phyloP scores from a whole-genome alignment of 345 rosid species.

The Ceriops tagal region DNA sequence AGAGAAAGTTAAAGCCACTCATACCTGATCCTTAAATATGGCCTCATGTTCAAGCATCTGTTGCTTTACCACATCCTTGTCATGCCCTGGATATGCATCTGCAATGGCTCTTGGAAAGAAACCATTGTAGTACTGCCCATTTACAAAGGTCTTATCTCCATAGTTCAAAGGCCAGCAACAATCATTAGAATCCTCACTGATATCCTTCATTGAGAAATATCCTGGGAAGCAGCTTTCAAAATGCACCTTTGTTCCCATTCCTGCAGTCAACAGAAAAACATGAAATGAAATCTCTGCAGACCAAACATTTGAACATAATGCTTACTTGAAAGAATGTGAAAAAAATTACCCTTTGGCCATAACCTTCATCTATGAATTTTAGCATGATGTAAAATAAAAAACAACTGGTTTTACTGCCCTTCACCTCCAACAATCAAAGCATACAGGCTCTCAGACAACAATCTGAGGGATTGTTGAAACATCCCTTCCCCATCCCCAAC shows the following conservation, averaged over 20 bases:
- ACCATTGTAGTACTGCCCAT: conserved; percentile 49
- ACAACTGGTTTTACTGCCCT: no score
- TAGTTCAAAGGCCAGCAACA: conserved; percentile 54
- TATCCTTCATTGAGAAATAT: conserved; percentile 66
- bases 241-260: conserved; percentile 77
- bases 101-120: conserved; percentile 37
- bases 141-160: conserved; percentile 44
- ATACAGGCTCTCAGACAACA: no score
- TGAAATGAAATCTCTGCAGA: conserved; percentile 3
- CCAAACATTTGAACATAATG: neutral
- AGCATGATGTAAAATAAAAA: no score
- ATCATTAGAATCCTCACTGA: conserved; percentile 58
- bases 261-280: conserved; percentile 32
- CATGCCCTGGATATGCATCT: conserved; percentile 46
- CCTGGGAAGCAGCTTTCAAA: conserved; percentile 61
- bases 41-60: conserved; percentile 88
- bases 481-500: no score
- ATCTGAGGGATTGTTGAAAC: no score
- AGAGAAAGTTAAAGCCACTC: neutral
- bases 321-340: neutral
- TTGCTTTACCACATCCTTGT: conserved; percentile 58
- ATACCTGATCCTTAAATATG: conserved; percentile 76
- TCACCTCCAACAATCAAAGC: no score
- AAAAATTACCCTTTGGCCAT: neutral
- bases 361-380: neutral